Evolutionary conservation across 495 filamentous ascomycete genomes (phyloP).

Genomic region (Filosporella fistucella): DNA sequence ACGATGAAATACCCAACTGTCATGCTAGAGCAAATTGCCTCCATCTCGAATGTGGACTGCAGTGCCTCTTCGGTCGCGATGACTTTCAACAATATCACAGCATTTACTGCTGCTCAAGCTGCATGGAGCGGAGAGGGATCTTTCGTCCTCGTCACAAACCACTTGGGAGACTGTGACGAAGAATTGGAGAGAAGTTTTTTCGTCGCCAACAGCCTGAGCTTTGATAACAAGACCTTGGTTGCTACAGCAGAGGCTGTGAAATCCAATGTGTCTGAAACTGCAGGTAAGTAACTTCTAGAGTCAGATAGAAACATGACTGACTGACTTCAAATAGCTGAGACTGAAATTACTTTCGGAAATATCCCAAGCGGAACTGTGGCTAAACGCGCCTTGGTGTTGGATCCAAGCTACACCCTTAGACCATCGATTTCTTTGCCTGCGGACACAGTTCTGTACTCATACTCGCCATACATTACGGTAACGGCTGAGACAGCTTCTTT

Average conservation of each 20-base stretch:
- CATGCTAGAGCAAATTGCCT: conserved; percentile 27
- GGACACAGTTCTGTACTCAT: conserved; percentile 19
- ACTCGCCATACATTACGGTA: conserved; percentile 21
- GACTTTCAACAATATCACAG: conserved; percentile 20
- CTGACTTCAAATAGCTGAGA: conserved; percentile 13
- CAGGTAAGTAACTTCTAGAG: conserved; percentile 20
- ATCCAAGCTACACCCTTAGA: conserved; percentile 23
- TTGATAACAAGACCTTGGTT: conserved; percentile 15
- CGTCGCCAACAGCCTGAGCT: conserved; percentile 19
- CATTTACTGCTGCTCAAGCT: conserved; percentile 18
- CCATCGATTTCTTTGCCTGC: conserved; percentile 23
- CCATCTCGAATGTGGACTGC: conserved; percentile 22
- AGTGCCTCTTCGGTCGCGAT: conserved; percentile 19
- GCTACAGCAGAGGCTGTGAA: conserved; percentile 19
- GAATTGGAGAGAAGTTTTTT: conserved; percentile 25
- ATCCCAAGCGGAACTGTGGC: conserved; percentile 11
- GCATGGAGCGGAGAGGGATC: conserved; percentile 18
- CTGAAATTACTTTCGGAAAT: conserved; percentile 22
- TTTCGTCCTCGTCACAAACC: conserved; percentile 28
- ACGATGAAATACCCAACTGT: conserved; percentile 23
- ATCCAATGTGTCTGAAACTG: conserved; percentile 18
- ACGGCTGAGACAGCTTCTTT: conserved; percentile 22
- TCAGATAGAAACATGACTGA: not conserved
- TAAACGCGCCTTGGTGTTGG: conserved; percentile 21
- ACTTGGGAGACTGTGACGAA: conserved; percentile 23